Base-by-base conservation (phyloP, 306 rosid genomes). In the Luffa acutangula region DNA sequence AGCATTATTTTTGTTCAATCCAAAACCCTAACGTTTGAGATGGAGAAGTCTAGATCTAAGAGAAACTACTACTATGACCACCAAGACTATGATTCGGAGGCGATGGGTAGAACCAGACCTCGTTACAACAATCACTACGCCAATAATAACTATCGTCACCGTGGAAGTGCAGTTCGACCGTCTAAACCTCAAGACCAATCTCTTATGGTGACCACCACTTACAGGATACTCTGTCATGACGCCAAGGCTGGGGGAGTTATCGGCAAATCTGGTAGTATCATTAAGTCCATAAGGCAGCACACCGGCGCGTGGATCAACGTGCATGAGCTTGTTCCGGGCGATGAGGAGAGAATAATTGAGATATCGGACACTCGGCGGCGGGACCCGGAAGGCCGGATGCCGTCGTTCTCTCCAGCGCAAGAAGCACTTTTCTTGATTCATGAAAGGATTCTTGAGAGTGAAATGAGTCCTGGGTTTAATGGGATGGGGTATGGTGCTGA, bases 241-340 rank as follows among this genome's bases (percentile, higher is more conserved):
- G 9, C 90, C 87, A 96, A 90, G 84, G 97, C 91, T 31, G 99
- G 99, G 0, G 96, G 99, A 0, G 99, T 96, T 62, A 96, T 96
- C 59, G 99, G 99, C 62, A 96, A 96, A 91, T 93, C 99, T 8
- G 99, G 99, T 21, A 89, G 90, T 76, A 91, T 96, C 8, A 96
- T 96, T 58, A 96, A 96, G 94, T 89, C 97, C 49, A 96, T 96
- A 31, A 85, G 99, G 77, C 99, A 96, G 76, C 98, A 89, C 83
- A 96, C 99, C 78, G 98, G 99, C 81, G 99, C 99, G 86, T 96
- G 98, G 99, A 91, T 96, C 90, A 96, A 93, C 93, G 92, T 96
- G 76, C 97, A 91, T 79, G 99, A 96, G 90, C 94, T 93, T 59
- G 81, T 89, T 7, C 83, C 91, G 0, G 96, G 98, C 0, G 99